phyloP scores from a whole-genome alignment of 2,329 filamentous ascomycete genomes.

The Xylariaceae sp. region DNA sequence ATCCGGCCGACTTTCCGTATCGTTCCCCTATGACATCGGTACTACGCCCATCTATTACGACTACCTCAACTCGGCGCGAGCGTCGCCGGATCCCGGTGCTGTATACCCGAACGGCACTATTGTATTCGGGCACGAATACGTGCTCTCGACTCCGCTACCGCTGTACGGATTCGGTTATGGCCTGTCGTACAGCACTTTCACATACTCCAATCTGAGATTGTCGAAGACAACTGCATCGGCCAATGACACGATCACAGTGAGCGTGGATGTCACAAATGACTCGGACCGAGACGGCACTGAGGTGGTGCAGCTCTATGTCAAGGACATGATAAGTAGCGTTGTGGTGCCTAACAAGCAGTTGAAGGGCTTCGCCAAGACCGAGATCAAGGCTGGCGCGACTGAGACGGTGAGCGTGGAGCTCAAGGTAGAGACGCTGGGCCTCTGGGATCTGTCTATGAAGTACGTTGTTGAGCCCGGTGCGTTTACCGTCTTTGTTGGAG shows the following conservation, averaged over 20 bases:
- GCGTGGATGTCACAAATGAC: constrained; percentile 59
- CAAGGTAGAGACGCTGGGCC: constrained; percentile 46
- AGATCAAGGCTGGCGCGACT: constrained; percentile 56
- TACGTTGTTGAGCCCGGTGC: constrained; percentile 71
- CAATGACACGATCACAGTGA: constrained; percentile 53
- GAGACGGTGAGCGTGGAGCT: constrained; percentile 47
- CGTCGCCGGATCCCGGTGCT: constrained; percentile 49
- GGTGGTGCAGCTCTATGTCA: constrained; percentile 65
- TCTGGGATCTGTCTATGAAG: constrained; percentile 59
- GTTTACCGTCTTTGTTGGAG: constrained; percentile 61
- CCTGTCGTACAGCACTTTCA: constrained; percentile 60
- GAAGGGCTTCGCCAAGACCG: constrained; percentile 64
- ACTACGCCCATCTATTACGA: constrained; percentile 68
- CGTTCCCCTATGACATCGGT: constrained; percentile 63
- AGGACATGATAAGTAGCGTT: constrained; percentile 58
- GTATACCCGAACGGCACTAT: constrained; percentile 56
- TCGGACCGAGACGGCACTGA: constrained; percentile 56
- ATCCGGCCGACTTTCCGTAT: constrained; percentile 61
- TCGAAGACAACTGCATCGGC: constrained; percentile 45
- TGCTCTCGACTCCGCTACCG: constrained; percentile 55
- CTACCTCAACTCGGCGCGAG: constrained; percentile 63
- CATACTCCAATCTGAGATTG: constrained; percentile 51
- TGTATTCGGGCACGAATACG: constrained; percentile 62
- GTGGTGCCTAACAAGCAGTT: constrained; percentile 61
- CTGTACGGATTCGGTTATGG: constrained; percentile 65